Conservation (phyloP, 495 filamentous ascomycete species). For the Talaromyces thailandensis region DNA sequence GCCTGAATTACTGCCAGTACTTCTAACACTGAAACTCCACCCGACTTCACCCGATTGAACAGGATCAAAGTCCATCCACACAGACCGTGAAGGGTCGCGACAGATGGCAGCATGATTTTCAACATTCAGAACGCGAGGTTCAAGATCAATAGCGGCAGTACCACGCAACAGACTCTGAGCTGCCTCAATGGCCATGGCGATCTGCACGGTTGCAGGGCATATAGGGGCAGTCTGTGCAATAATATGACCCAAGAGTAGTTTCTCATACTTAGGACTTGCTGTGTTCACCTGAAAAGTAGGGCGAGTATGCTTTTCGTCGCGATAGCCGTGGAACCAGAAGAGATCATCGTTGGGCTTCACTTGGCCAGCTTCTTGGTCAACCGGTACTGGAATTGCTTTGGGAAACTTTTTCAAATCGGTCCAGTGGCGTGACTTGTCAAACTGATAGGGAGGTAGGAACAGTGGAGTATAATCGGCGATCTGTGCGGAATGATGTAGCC, state of each 20-base stretch:
- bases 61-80: slow-evolving; percentile 36
- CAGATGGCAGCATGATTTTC: slow-evolving; percentile 33
- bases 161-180: slow-evolving; percentile 30
- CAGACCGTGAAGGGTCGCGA: slow-evolving; percentile 22
- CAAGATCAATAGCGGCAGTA: too few relatives aligned
- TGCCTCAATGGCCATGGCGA: slow-evolving; percentile 43
- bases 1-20: too few relatives aligned
- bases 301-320: too few relatives aligned
- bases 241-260: slow-evolving; percentile 30
- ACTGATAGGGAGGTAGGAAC: slow-evolving; percentile 46
- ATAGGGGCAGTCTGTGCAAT: slow-evolving; percentile 39
- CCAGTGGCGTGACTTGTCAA: slow-evolving; percentile 38
- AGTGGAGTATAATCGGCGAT: slow-evolving; percentile 23
- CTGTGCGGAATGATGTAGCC: slow-evolving; percentile 16
- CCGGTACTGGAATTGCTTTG: too few relatives aligned
- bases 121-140: too few relatives aligned
- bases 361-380: too few relatives aligned
- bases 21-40: too few relatives aligned
- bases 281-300: too few relatives aligned
- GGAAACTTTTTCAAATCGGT: too few relatives aligned
- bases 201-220: slow-evolving; percentile 35
- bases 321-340: too few relatives aligned
- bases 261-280: slow-evolving; percentile 22
- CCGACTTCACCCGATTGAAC: too few relatives aligned
- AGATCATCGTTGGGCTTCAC: too few relatives aligned